Base-by-base conservation (phyloP, 2,329 filamentous ascomycete genomes). In the Fusarium penzigii region DNA sequence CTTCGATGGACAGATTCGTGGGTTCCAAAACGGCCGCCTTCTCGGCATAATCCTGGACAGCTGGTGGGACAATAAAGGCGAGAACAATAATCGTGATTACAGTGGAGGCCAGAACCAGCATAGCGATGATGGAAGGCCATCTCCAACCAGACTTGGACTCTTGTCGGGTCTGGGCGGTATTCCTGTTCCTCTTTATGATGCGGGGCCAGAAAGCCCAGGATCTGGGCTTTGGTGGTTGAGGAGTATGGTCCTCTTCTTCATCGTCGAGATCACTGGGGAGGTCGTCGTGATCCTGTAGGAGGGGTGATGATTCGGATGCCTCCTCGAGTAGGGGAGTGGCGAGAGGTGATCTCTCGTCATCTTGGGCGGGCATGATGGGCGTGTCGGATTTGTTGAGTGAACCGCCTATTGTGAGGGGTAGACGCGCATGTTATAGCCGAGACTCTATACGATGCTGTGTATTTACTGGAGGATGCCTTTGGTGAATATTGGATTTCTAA, bases 21-120 rank as follows among this genome's bases (percentile, higher is more conserved):
- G 94, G 90, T 66, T 92, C 85, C 59, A 99, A 83, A 16, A 93
- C 85, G 20, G 87, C 80, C 3, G 92, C 90, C 70, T 92, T 80
- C 72, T 93, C 88, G 44, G 89, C 90, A 71, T 99, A 99, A 67
- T 90, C 83, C 71, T 96, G 85, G 11, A 96, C 84, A 8, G 87
- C 84, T 14, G 88, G 85, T 2, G 93, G 92, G 0, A 88, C 83
- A 48, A 96, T 82, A 73, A 96, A 96, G 14, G 86, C 90, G 50
- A 93, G 75, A 14, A 88, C 72, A 52, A 97, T 85, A 61, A 96
- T 90, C 29, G 79, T 69, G 17, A 93, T 63, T 6, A 87, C 78
- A 7, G 86, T 65, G 2, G 83, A 60, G 44, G 81, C 88, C 9
- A 97, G 74, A 2, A 88, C 51, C 1, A 80, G 61, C 55, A 96